Conservation (phyloP, 2,329 filamentous ascomycete genomes). For the Talaromyces marneffei region DNA sequence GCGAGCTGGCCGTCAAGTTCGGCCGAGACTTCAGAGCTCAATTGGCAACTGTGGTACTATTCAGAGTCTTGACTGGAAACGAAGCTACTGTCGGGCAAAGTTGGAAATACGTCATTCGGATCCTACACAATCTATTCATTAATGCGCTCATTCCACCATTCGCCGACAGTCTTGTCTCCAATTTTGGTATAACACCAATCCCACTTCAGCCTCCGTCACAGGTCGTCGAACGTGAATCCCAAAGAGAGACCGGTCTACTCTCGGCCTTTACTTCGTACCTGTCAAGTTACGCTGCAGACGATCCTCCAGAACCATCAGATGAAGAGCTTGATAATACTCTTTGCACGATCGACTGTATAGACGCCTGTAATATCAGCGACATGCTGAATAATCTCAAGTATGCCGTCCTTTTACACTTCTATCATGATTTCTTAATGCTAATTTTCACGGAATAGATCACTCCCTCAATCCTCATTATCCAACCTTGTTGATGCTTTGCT, state of each 20-base stretch:
- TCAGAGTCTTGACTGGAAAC: slow-evolving; percentile 81
- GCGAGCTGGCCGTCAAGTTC: slow-evolving; percentile 92
- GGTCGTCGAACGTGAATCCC: slow-evolving; percentile 79
- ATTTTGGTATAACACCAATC: slow-evolving; percentile 70
- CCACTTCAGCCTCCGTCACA: slow-evolving; percentile 87
- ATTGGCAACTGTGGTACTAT: slow-evolving; percentile 88
- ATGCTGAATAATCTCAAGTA: slow-evolving; percentile 78
- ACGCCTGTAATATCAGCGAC: slow-evolving; percentile 75
- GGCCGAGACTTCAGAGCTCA: slow-evolving; percentile 91
- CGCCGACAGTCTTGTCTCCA: slow-evolving; percentile 59
- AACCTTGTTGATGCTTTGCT: slow-evolving; percentile 68
- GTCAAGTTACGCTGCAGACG: slow-evolving; percentile 96
- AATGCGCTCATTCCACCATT: slow-evolving; percentile 88
- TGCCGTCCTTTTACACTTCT: slow-evolving; percentile 18
- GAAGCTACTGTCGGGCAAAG: slow-evolving; percentile 66
- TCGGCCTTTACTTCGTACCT: slow-evolving; percentile 95
- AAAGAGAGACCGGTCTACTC: slow-evolving; percentile 78
- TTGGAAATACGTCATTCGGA: slow-evolving; percentile 65
- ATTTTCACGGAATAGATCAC: slow-evolving; percentile 43
- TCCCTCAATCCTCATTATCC: slow-evolving; percentile 55
- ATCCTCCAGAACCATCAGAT: slow-evolving; percentile 93
- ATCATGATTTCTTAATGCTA: slow-evolving; percentile 16
- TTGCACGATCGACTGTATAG: slow-evolving; percentile 89
- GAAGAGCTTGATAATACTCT: slow-evolving; percentile 95
- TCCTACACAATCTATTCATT: slow-evolving; percentile 91